Base-by-base conservation (phyloP, 192 early-diverging fungal species). In the Coemansia sp. region DNA sequence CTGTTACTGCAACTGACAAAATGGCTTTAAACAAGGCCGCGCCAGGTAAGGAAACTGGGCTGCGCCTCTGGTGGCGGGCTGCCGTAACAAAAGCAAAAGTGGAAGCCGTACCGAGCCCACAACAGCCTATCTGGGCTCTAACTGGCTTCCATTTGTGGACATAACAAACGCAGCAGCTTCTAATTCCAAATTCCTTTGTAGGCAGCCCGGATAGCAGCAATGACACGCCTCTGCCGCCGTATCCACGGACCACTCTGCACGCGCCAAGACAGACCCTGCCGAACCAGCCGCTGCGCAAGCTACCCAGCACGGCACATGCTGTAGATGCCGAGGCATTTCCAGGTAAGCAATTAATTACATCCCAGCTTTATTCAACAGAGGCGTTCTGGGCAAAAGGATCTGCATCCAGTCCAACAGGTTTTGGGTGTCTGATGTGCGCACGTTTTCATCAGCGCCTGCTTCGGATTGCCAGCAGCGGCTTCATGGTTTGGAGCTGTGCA, bases 371-470 rank as follows among this genome's bases (percentile, higher is more conserved):
- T 29, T 55, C 4, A 29, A 26, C 53, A 23, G 41, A 45, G 41
- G 41, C 41, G 41, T 45, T 45, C 41, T 45, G 41, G 41, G 41
- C n/a, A 55, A 29, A 26, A 29, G 53, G 53, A 55, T 55, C 53
- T 55, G 53, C 53, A 31, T 10, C 27, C 14, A 16, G 16, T n/a
- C 3, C 41, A 45, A 45, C 41, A 12, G 16, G 41, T 45, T 45
- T 45, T 45, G 41, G 41, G 41, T 41, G 39, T n/a, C 41, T 4
- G 14, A 45, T 45, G 41, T n/a, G 14, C 41, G 41, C 41, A 45
- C 41, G 41, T 45, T 45, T 45, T 45, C 41, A 45, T 45, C 41
- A n/a, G 14, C 41, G 16, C 41, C 16, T n/a, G 41, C 41, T 45
- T 45, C 41, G 16, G 41, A 45, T 45, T 45, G 41, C 41, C 41